Evolutionary conservation across 2,329 filamentous ascomycete genomes (phyloP), one percentile per base, ranked within the genome.

Genomic region (Colletotrichum scovillei): DNA sequence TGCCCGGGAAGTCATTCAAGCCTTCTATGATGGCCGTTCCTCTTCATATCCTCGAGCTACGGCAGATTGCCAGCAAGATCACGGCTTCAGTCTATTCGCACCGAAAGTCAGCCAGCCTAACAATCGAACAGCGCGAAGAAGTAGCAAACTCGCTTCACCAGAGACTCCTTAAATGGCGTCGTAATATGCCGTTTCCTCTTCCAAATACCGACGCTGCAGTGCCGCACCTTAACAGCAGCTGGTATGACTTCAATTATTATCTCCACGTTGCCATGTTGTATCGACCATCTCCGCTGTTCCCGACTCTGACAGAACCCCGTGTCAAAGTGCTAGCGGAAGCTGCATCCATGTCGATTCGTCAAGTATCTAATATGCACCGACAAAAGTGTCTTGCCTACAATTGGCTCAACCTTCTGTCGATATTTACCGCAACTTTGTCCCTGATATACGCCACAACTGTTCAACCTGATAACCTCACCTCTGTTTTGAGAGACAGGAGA

Each of bases 231-330:
- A 83, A 77, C 53, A 84, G 80, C 8, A 82, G 77, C 68, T 87
- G 85, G 85, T 87, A 84, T 74, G 85, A 87, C 66, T 82, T 86
- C 57, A 87, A 87, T 76, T 87, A 85, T 75, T 86, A 86, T 74
- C 85, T 81, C 0, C 85, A 87, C 62, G 76, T 86, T 1, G 82
- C 82, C 14, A 82, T 85, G 77, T 76, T 87, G 4, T 86, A 87
- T 74, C 78, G 85, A 3, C 85, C 85, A 0, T 86, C 85, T 0
- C 84, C 85, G 0, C 72, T 86, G 0, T 83, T 80, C 26, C 84
- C 84, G 2, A 79, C 78, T 0, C 76, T 84, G 28, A 81, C 84
- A 69, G 65, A 78, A 76, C 5, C 79, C 5, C 59, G 80, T 46
- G 79, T 86, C 49, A 82, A 82, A 56, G 78, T 81, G 0, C 78